A percentile compares a stretch with the other conserved stretches of the same genome.
phyloP scores from a whole-genome alignment of 73 alveolate species.

The Vitrella brassicaformis region DNA sequence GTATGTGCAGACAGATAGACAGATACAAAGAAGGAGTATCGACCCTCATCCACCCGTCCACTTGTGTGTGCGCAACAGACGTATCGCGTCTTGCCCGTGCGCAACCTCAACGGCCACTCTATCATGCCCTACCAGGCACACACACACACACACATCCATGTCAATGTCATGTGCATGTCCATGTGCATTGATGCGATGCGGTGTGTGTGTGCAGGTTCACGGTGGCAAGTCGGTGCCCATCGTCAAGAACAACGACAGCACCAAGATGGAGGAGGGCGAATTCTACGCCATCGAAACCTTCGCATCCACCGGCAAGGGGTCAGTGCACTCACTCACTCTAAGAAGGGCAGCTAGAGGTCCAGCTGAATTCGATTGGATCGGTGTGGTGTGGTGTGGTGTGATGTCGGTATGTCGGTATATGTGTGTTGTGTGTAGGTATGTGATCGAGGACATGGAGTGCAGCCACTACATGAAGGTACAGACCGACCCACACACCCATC shows the following conservation, averaged over 20 bases:
- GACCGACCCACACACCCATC: neutral
- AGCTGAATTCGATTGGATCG: neutral
- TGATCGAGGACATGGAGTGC: conserved; percentile 72
- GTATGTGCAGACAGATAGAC: too few relatives aligned
- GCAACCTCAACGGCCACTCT: conserved; percentile 82
- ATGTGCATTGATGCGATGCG: too few relatives aligned
- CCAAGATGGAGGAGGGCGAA: conserved; percentile 90
- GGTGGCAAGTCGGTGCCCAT: conserved; percentile 92
- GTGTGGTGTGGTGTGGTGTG: neutral
- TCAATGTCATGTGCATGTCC: too few relatives aligned
- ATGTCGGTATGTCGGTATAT: neutral
- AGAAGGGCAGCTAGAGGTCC: too few relatives aligned
- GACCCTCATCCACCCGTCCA: neutral
- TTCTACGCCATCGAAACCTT: conserved; percentile 90
- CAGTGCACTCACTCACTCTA: too few relatives aligned
- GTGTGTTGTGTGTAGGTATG: conserved; percentile 25
- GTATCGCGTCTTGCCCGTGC: conserved; percentile 63
- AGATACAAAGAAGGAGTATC: neutral
- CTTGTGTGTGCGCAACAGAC: neutral
- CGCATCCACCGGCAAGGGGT: conserved; percentile 78
- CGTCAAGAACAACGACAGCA: conserved; percentile 66
- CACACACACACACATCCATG: too few relatives aligned
- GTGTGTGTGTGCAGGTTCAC: conserved; percentile 43
- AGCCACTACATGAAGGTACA: conserved; percentile 79
- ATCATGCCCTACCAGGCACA: conserved; percentile 73